phyloP scores from a whole-genome alignment of 148 eudicot genomes.

The Vaccinium corymbosum region DNA sequence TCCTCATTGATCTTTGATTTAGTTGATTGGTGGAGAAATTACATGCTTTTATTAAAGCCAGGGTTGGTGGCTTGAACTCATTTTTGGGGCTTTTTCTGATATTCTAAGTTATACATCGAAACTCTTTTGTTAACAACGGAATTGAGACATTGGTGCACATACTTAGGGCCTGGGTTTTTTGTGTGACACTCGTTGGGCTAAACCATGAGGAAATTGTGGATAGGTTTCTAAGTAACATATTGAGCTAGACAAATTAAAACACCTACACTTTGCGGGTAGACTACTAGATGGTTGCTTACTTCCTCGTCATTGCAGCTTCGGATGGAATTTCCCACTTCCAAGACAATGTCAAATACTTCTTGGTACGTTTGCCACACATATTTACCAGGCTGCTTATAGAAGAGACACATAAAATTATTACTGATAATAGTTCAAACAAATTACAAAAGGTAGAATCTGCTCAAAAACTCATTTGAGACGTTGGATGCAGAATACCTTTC shows the following conservation, averaged over 20 bases:
- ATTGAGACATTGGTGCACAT: no score
- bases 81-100: no score
- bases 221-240: no score
- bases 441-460: not conserved
- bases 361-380: slow-evolving; percentile 84
- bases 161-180: no score
- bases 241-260: not conserved
- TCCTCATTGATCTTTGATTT: no score
- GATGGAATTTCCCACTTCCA: slow-evolving; percentile 79
- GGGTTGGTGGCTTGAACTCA: no score
- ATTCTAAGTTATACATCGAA: no score
- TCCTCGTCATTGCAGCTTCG: slow-evolving; percentile 68
- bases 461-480: not conserved
- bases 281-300: slow-evolving; percentile 37
- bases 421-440: not conserved
- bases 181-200: no score
- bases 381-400: slow-evolving; percentile 62
- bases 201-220: no score
- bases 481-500: slow-evolving; percentile 55
- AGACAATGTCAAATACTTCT: slow-evolving; percentile 67
- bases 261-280: not conserved
- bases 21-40: no score
- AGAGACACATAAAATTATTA: slow-evolving; percentile 11
- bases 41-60: no score
- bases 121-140: no score